These are phyloP conservation scores for Aspergillus bombycis DNA, from an alignment of 2,329 filamentous ascomycete species.

Conservation along the genomic window DNA sequence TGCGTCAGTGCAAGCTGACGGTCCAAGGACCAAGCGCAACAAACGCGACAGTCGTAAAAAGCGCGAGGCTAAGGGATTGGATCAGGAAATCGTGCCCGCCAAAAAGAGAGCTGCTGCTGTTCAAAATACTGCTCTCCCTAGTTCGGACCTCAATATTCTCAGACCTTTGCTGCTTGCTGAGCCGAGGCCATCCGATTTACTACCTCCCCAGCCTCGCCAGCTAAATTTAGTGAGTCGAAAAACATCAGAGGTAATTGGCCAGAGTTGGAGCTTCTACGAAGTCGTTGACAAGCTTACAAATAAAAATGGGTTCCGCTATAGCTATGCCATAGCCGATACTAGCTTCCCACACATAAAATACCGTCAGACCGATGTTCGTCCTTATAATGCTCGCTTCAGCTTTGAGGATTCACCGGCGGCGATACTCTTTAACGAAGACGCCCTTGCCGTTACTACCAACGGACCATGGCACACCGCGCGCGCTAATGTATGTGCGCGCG, in stretches of 20 bases:
- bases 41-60: conserved; percentile 50
- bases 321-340: conserved; percentile 86
- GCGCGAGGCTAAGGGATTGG: conserved; percentile 46
- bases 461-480: conserved; percentile 92
- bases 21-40: conserved; percentile 40
- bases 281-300: conserved; percentile 60
- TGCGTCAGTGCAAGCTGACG: conserved; percentile 34
- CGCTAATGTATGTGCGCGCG: conserved; percentile 85
- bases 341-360: conserved; percentile 88
- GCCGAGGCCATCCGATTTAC: conserved; percentile 40
- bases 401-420: conserved; percentile 89
- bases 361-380: conserved; percentile 81
- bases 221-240: conserved; percentile 42
- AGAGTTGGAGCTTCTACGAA: conserved; percentile 47
- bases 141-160: conserved; percentile 43
- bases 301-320: conserved; percentile 79
- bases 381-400: conserved; percentile 81
- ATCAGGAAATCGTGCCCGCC: conserved; percentile 38
- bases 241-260: conserved; percentile 37
- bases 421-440: conserved; percentile 78
- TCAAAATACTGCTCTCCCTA: conserved; percentile 38
- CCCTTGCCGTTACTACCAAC: conserved; percentile 79
- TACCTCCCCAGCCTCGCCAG: conserved; percentile 44
- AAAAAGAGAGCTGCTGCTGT: conserved; percentile 38
- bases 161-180: conserved; percentile 45